Conservation (phyloP, 2,329 filamentous ascomycete genomes). For the Dactylonectria estremocensis region DNA sequence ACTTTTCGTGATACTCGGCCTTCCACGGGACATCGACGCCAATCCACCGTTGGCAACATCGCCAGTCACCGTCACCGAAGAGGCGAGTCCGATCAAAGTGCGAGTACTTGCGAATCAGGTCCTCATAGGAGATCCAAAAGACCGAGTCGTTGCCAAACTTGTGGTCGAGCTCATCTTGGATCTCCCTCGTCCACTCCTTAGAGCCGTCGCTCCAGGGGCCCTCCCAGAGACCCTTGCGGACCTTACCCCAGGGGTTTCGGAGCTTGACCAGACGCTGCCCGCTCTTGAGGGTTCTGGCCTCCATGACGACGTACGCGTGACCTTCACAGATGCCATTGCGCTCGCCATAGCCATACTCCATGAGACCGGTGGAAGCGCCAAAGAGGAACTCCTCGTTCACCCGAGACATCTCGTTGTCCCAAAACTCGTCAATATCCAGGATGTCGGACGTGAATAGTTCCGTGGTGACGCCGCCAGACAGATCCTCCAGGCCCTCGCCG, state of each 20-base stretch:
- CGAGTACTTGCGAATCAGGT: conserved; percentile 74
- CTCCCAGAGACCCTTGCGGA: conserved; percentile 72
- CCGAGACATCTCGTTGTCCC: conserved; percentile 84
- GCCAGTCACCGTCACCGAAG: conserved; percentile 72
- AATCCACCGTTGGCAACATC: conserved; percentile 72
- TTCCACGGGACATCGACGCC: conserved; percentile 75
- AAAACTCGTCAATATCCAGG: conserved; percentile 85
- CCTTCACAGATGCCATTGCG: conserved; percentile 71
- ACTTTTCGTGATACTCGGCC: conserved; percentile 73
- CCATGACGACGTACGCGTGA: conserved; percentile 74
- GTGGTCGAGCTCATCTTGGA: conserved; percentile 70
- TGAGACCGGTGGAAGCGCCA: conserved; percentile 76
- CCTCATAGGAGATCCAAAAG: conserved; percentile 76
- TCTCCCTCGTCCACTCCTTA: conserved; percentile 73
- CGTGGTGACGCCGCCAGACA: conserved; percentile 79
- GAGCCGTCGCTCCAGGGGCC: conserved; percentile 73
- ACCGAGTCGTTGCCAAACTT: conserved; percentile 74
- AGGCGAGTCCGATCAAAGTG: conserved; percentile 75
- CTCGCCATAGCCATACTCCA: conserved; percentile 74
- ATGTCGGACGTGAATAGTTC: conserved; percentile 80
- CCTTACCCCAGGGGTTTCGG: conserved; percentile 74
- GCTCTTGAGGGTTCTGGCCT: conserved; percentile 66
- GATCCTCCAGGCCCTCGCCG: conserved; percentile 72
- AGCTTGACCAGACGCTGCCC: conserved; percentile 71
- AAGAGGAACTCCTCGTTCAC: conserved; percentile 87